Evolutionary conservation across 306 rosid species (phyloP).

Genomic region (Trichosanthes cucumerina): DNA sequence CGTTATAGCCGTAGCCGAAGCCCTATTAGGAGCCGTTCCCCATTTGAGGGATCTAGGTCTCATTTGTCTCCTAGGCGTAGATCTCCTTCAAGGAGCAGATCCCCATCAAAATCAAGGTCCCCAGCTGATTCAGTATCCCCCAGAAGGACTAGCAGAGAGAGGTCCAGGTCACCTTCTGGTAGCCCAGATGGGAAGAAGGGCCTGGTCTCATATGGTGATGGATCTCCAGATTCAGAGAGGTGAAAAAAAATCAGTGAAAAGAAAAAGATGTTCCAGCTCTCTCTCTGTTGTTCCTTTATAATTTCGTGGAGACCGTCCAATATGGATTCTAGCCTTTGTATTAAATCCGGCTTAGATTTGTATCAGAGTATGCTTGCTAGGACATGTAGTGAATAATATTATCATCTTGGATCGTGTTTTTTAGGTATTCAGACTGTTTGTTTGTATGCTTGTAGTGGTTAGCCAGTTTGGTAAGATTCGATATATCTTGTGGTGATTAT

Average conservation of each 20-base stretch:
- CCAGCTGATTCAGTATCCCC: slow-evolving; percentile 52
- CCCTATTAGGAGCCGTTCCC: slow-evolving; percentile 52
- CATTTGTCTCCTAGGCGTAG: slow-evolving; percentile 43
- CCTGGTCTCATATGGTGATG: slow-evolving; percentile 76
- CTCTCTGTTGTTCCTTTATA: background rate
- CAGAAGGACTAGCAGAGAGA: slow-evolving; percentile 25
- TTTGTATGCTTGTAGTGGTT: background rate
- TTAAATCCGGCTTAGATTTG: slow-evolving; percentile 10
- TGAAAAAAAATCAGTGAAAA: background rate
- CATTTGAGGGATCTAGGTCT: slow-evolving; percentile 35
- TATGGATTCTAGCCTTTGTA: background rate
- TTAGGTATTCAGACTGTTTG: background rate
- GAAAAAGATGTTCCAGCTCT: background rate
- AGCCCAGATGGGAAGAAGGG: slow-evolving; percentile 70
- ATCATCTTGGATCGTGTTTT: background rate
- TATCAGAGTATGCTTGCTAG: background rate
- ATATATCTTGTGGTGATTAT: background rate
- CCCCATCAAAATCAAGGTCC: slow-evolving; percentile 48
- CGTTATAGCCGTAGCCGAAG: slow-evolving; percentile 53
- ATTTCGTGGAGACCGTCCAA: background rate
- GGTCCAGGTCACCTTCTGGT: slow-evolving; percentile 52
- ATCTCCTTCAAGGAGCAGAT: slow-evolving; percentile 51
- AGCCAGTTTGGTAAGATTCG: background rate
- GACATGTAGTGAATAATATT: slow-evolving; percentile 1
- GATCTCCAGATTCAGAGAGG: slow-evolving; percentile 38